Evolutionary conservation across 73 alveolate genomes (phyloP).

Genomic region (Symbiodinium pilosum): DNA sequence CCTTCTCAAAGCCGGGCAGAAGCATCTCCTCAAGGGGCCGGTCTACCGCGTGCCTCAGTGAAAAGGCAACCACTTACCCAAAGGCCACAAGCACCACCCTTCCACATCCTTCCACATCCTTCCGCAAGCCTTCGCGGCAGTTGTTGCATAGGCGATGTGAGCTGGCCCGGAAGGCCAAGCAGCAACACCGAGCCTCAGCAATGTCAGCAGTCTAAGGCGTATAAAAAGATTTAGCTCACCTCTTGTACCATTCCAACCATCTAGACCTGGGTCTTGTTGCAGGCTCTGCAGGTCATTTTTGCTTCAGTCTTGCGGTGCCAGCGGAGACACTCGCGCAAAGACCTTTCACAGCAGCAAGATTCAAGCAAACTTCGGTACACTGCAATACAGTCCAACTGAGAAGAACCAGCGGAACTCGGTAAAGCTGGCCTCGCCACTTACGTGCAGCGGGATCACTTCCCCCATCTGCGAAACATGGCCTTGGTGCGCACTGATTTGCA

Average conservation of each 20-base stretch:
- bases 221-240: too few species aligned
- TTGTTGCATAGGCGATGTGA: constrained; percentile 42
- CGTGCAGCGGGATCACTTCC: neutral
- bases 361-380: neutral
- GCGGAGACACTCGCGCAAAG: constrained; percentile 4
- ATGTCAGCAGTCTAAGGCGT: too few species aligned
- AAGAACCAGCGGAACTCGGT: neutral
- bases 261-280: neutral
- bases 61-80: neutral
- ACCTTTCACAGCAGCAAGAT: neutral
- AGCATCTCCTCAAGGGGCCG: constrained; percentile 63
- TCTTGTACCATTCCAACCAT: neutral
- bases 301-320: neutral
- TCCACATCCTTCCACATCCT: too few species aligned
- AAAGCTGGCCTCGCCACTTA: neutral
- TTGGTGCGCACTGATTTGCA: too few species aligned
- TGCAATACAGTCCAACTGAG: neutral
- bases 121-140: neutral
- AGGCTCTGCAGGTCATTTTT: neutral
- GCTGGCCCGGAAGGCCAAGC: constrained; percentile 56
- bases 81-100: neutral
- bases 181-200: constrained; percentile 47
- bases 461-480: neutral
- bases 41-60: constrained; percentile 34
- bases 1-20: constrained; percentile 87